These are phyloP conservation scores for Lecanosticta acicola DNA, from an alignment of 2,329 filamentous ascomycete genomes.

Conservation along the genomic window DNA sequence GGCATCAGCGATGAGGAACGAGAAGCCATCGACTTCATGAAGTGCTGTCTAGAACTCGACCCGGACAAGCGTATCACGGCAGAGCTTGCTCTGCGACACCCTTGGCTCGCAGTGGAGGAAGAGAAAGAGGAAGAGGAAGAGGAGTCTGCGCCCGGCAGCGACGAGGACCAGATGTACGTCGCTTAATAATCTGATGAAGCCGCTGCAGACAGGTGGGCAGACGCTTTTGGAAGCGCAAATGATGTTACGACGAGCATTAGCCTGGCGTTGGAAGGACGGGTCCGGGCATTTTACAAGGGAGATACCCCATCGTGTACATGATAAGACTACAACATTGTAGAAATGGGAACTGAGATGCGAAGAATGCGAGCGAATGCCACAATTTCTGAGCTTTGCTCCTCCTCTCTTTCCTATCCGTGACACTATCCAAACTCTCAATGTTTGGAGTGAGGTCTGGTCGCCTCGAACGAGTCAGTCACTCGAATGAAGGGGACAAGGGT, in stretches of 20 bases:
- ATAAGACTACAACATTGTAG: slow-evolving; percentile 1
- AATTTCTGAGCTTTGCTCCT: background rate
- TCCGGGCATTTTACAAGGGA: slow-evolving; percentile 3
- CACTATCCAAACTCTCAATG: background rate
- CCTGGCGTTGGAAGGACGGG: slow-evolving; percentile 6
- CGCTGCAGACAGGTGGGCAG: too few species aligned
- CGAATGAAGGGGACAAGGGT: too few species aligned
- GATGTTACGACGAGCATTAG: background rate
- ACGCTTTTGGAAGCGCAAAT: too few species aligned
- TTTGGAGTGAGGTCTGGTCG: background rate
- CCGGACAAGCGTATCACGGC: slow-evolving; percentile 69
- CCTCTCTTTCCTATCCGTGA: background rate
- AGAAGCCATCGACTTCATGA: slow-evolving; percentile 66
- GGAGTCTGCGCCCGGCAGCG: slow-evolving; percentile 11
- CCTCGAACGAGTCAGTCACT: background rate
- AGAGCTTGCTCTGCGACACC: slow-evolving; percentile 65
- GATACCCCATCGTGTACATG: slow-evolving; percentile 14
- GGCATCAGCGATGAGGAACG: slow-evolving; percentile 63
- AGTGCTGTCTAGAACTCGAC: slow-evolving; percentile 69
- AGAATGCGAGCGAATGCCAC: background rate
- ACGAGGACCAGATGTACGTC: slow-evolving; percentile 9
- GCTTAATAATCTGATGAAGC: slow-evolving; percentile 4
- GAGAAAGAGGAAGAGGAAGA: too few species aligned
- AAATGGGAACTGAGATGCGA: background rate
- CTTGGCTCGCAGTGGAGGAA: slow-evolving; percentile 29